These are phyloP conservation scores for Saccharomycopsis phalli DNA, from an alignment of 1,139 yeast species.

Conservation along the genomic window DNA sequence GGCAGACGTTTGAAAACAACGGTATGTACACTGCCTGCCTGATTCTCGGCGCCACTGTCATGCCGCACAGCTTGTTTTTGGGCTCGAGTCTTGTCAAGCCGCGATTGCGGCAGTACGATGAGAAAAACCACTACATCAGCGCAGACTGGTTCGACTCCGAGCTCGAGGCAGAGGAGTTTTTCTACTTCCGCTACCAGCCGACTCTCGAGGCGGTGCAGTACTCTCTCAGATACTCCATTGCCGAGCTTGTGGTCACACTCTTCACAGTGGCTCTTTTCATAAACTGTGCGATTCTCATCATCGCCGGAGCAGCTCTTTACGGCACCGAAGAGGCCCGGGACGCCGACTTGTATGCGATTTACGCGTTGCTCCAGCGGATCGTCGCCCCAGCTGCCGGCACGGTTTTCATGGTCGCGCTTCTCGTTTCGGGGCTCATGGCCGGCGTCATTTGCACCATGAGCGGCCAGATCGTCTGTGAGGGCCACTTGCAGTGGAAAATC, in stretches of 20 bases:
- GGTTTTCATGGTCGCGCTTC: constrained; percentile 62
- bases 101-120: constrained; percentile 53
- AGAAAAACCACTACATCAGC: constrained; percentile 1
- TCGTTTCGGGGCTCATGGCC: constrained; percentile 74
- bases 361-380: constrained; percentile 49
- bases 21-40: constrained; percentile 73
- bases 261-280: constrained; percentile 72
- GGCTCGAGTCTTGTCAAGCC: constrained; percentile 75
- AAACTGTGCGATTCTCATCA: constrained; percentile 66
- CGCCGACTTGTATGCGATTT: constrained; percentile 70
- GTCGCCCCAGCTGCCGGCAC: constrained; percentile 66
- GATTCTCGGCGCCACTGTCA: constrained; percentile 73
- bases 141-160: constrained; percentile 14
- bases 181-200: constrained; percentile 47
- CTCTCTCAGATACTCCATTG: constrained; percentile 56
- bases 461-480: constrained; percentile 78
- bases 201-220: constrained; percentile 55
- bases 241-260: constrained; percentile 56
- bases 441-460: constrained; percentile 78
- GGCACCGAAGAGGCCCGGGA: constrained; percentile 55
- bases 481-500: constrained; percentile 67
- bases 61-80: constrained; percentile 71
- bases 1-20: constrained; percentile 47
- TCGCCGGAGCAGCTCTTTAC: constrained; percentile 66
- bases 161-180: constrained; percentile 27